These are phyloP conservation scores for Penicillium palitans DNA, from an alignment of 2,329 filamentous ascomycete genomes.

Conservation along the genomic window DNA sequence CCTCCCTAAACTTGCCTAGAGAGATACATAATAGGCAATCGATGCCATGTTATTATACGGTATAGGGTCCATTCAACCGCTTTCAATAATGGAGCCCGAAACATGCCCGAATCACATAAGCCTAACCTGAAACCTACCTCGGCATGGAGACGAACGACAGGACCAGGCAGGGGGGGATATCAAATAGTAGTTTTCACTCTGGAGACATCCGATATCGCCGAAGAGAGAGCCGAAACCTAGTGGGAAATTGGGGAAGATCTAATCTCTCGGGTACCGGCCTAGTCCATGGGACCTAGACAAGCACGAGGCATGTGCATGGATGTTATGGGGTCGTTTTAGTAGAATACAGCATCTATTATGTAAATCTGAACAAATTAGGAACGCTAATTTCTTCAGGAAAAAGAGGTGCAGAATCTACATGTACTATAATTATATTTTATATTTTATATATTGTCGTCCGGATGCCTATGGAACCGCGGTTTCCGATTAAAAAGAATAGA, in stretches of 20 bases:
- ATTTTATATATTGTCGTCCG: not conserved
- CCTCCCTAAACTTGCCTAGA: not conserved
- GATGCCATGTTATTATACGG: not conserved
- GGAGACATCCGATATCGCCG: slow-evolving; percentile 7
- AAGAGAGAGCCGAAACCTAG: not conserved
- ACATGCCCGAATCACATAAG: not conserved
- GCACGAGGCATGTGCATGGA: not conserved
- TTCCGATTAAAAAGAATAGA: not conserved
- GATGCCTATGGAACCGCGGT: not conserved
- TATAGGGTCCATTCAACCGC: not conserved
- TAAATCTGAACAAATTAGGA: not conserved
- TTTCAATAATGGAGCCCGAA: not conserved
- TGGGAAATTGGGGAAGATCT: slow-evolving; percentile 4
- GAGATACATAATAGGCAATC: not conserved
- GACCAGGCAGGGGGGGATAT: too few species aligned
- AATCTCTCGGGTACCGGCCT: slow-evolving; percentile 6
- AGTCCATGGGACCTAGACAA: not conserved
- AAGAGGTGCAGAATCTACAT: not conserved
- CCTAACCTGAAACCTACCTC: not conserved
- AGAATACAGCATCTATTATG: not conserved
- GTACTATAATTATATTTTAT: not conserved
- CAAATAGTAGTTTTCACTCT: not conserved
- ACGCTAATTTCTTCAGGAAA: not conserved
- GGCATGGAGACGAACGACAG: not conserved
- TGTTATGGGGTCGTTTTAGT: not conserved